These are phyloP conservation scores for Monilinia laxa DNA, from an alignment of 2,329 filamentous ascomycete genomes.

Conservation along the genomic window DNA sequence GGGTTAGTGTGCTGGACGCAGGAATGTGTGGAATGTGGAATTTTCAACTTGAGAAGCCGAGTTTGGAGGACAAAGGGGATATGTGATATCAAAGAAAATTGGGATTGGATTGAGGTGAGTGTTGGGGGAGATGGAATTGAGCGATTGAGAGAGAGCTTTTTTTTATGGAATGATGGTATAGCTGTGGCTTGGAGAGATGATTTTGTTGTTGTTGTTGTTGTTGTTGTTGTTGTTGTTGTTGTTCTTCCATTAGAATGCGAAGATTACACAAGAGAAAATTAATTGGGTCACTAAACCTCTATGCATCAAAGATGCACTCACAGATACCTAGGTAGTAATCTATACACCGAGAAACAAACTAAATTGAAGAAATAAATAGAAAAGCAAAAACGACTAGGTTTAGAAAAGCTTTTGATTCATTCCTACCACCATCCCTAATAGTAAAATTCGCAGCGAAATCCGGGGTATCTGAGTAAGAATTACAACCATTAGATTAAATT, in stretches of 20 bases:
- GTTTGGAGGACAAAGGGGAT: background rate
- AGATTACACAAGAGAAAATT: background rate
- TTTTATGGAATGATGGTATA: background rate
- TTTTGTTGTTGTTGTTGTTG: background rate
- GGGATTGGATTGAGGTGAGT: background rate
- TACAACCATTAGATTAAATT: conserved; percentile 6
- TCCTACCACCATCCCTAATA: background rate
- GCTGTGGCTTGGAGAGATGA: too few relatives aligned
- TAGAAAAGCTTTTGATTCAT: conserved; percentile 1
- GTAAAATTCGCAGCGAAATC: conserved; percentile 1
- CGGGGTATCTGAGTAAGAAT: conserved; percentile 5
- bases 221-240: too few relatives aligned
- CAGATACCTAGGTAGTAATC: background rate
- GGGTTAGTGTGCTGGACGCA: background rate
- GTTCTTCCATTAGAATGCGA: too few relatives aligned
- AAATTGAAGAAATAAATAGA: too few relatives aligned
- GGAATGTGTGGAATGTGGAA: conserved; percentile 4
- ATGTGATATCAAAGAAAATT: background rate
- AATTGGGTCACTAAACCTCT: conserved; percentile 1
- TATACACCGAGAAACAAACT: too few relatives aligned
- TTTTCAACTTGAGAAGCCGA: background rate
- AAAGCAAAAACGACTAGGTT: too few relatives aligned
- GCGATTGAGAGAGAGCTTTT: too few relatives aligned
- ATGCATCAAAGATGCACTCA: background rate
- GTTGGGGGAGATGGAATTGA: background rate